These are phyloP conservation scores for Dentipellis sp. DNA, from an alignment of 768 basidiomycete genomes.

Conservation along the genomic window DNA sequence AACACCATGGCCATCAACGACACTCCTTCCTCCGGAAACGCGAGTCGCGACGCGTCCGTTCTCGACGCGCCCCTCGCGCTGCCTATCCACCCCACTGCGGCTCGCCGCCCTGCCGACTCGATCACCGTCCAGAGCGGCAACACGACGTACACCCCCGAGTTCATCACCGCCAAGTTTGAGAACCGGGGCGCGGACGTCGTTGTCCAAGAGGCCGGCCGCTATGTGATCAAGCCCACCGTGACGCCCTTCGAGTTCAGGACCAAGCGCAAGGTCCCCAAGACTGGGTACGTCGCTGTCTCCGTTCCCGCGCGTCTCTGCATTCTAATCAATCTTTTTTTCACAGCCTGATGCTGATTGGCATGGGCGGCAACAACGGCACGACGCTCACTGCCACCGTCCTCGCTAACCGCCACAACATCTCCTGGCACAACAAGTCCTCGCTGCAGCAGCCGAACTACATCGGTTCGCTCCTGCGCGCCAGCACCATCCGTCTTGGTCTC, in stretches of 20 bases:
- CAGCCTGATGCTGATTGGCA: constrained; percentile 94
- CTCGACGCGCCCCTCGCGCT: constrained; percentile 60
- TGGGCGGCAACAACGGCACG: constrained; percentile 96
- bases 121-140: constrained; percentile 78
- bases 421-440: constrained; percentile 91
- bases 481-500: constrained; percentile 84
- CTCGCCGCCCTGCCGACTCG: constrained; percentile 57
- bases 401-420: constrained; percentile 91
- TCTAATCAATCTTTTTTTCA: constrained; percentile 7
- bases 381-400: constrained; percentile 91
- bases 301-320: neutral
- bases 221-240: constrained; percentile 69
- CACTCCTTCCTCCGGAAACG: constrained; percentile 43
- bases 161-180: constrained; percentile 74
- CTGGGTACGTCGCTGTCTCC: constrained; percentile 49
- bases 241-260: constrained; percentile 90
- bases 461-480: constrained; percentile 92
- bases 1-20: constrained; percentile 41
- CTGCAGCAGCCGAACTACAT: constrained; percentile 96
- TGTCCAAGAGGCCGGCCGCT: constrained; percentile 58
- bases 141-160: constrained; percentile 71
- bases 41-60: constrained; percentile 54
- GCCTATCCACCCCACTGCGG: constrained; percentile 79
- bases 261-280: constrained; percentile 73
- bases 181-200: constrained; percentile 72